Evolutionary conservation across 1,284 basidiomycete species (phyloP), one percentile per base, ranked within the genome.

Genomic region (Afroboletus lepidellus): DNA sequence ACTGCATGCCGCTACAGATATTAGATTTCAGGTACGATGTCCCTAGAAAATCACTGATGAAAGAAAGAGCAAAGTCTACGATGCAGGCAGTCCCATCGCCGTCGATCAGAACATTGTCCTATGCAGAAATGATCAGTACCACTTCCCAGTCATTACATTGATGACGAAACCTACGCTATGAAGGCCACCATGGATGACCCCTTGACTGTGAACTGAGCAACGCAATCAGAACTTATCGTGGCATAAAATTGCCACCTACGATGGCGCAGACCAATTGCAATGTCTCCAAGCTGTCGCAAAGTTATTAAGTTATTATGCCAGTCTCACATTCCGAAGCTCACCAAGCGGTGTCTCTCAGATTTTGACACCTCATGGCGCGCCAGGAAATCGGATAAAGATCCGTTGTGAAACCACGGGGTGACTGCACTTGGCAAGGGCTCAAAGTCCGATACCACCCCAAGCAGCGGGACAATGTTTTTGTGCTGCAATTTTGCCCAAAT

Each of bases 31-130:
- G 42, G 41, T 73, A 73, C 3, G 72, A 64, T 3, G 64, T 64
- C 11, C 65, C 66, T 42, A 66, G 52, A 32, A 70, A 63, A 29
- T 73, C 72, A 5, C 51, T 55, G 43, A 69, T 57, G 25, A 63
- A 57, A 0, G 74, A 74, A 12, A 74, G 60, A 9, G 72, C 74
- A 46, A 74, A 76, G 50, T 75, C 73, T 0, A 57, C 51, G 13
- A 66, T 48, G 23, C 65, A 58, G 41, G 66, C 64, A 15, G 52
- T 53, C 15, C 61, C 65, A n/a, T 55, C 6, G 7, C 57, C 58
- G 30, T 59, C 50, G 11, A 66, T 57, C 16, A 66, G 41, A 48
- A 66, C 54, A 43, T 69, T 70, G n/a, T 32, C 65, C 68, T 70
- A 18, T 20, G 15, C 15, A 47, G 27, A 36, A 42, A 41, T 1